phyloP scores from a whole-genome alignment of 306 rosid genomes.

The Rosa lucieae region DNA sequence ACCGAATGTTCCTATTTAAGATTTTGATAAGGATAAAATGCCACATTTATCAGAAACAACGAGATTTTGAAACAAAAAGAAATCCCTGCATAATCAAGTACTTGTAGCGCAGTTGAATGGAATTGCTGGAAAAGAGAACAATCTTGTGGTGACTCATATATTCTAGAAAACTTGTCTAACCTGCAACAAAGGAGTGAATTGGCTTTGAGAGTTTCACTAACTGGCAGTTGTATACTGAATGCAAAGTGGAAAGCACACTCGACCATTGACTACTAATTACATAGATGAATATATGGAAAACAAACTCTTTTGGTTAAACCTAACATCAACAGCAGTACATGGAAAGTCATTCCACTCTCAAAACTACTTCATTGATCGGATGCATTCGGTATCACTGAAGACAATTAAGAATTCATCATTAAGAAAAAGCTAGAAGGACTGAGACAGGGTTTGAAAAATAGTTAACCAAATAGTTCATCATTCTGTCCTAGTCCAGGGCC shows the following conservation, averaged over 20 bases:
- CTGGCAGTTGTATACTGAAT: not conserved
- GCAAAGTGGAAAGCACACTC: not conserved
- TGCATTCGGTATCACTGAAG: not conserved
- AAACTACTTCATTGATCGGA: not conserved
- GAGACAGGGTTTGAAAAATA: not conserved
- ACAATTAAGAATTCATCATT: not conserved
- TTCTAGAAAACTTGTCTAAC: not conserved
- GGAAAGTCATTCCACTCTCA: not conserved
- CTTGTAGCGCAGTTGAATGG: too few relatives aligned
- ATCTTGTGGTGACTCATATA: not conserved
- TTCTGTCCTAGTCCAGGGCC: not conserved
- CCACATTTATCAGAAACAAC: not conserved
- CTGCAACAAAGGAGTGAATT: constrained; percentile 14
- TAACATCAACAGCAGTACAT: not conserved
- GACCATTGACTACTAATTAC: too few relatives aligned
- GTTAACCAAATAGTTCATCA: too few relatives aligned
- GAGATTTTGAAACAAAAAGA: not conserved
- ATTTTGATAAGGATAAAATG: not conserved
- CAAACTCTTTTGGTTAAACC: too few relatives aligned
- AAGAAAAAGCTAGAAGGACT: not conserved
- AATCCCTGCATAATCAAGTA: not conserved
- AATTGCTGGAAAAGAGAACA: not conserved
- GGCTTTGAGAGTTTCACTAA: not conserved
- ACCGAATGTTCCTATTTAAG: not conserved
- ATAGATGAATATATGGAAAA: too few relatives aligned